Evolutionary conservation across 2,329 filamentous ascomycete genomes (phyloP), one percentile per base, ranked within the genome.

Genomic region (Apiospora arundinis): DNA sequence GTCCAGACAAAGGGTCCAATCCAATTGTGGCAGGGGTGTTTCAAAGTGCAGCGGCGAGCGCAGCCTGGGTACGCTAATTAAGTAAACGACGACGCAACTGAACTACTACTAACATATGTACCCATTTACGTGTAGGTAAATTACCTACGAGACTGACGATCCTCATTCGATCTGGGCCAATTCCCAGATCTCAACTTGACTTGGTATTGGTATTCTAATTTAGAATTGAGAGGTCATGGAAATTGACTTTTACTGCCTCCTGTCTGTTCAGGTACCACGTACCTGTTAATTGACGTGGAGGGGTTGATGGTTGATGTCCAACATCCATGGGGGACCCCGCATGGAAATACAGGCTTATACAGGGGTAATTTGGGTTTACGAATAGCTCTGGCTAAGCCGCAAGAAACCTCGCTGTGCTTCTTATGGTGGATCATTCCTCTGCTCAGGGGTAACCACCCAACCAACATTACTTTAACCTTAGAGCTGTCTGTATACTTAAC

Each of bases 11-110:
- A 40, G 56, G 56, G 56, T 63, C 56, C 56, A 63, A 40, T 63
- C 56, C 32, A 63, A 63, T n/a, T 63, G 56, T 63, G 56, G 56
- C 56, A 63, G 56, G 56, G 56, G 56, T 63, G 56, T 63, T 63
- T 63, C 56, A 63, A 63, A 60, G 52, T 60, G 52, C 52, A 21
- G 52, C 52, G 37, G 28, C 52, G 52, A 56, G 25, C 14, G 25
- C 49, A 49, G 9, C 11, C 25, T 52, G 48, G 48, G 52, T 60
- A 32, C 52, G 52, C 52, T 60, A 60, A 32, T 32, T 6, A 6
- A 32, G 6, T 32, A 32, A 60, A 18, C 28, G 42, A 45, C 28
- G 28, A 37, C 52, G 18, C 52, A 28, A 37, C 52, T 37, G 52
- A 60, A 60, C 25, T 60, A 60, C 52, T 21, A 56, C 25, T 7